phyloP scores from a whole-genome alignment of 805 yeast genomes.

The Cyberlindnera xishuangbannaensis region DNA sequence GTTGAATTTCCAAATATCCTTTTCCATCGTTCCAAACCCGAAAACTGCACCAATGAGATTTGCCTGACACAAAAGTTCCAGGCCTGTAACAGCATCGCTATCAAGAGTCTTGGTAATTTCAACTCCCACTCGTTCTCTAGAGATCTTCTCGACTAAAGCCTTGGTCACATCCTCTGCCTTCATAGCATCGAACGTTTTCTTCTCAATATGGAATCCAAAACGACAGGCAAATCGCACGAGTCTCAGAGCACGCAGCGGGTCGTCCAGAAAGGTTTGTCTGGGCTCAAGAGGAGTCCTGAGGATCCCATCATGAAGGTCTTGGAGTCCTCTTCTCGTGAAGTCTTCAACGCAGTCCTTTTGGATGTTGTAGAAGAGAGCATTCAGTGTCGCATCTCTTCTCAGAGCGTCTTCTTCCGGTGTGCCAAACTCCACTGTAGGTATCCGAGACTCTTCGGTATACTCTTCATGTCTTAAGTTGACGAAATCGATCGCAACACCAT shows the following conservation, averaged over 20 bases:
- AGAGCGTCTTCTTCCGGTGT: constrained; percentile 89
- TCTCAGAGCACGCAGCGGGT: constrained; percentile 86
- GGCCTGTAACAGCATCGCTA: constrained; percentile 63
- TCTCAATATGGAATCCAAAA: constrained; percentile 62
- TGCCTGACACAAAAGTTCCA: constrained; percentile 50
- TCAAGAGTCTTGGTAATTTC: constrained; percentile 75
- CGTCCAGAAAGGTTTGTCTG: constrained; percentile 80
- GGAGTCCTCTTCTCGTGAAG: constrained; percentile 68
- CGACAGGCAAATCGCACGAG: constrained; percentile 81
- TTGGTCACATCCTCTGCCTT: constrained; percentile 44
- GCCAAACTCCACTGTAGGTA: constrained; percentile 81
- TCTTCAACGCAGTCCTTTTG: constrained; percentile 71
- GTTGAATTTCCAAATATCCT: constrained; percentile 20
- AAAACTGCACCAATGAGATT: constrained; percentile 57
- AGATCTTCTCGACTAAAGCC: constrained; percentile 66
- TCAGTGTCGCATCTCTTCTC: constrained; percentile 92
- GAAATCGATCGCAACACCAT: constrained; percentile 84
- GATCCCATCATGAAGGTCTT: constrained; percentile 64
- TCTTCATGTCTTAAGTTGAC: constrained; percentile 87
- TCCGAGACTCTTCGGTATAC: constrained; percentile 76
- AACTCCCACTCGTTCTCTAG: constrained; percentile 84
- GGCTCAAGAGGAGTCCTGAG: constrained; percentile 89
- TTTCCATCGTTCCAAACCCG: constrained; percentile 26
- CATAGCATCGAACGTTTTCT: constrained; percentile 59
- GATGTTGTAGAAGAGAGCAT: constrained; percentile 86